A percentile compares a stretch with the other conserved stretches of the same genome.
phyloP scores from a whole-genome alignment of 2,329 filamentous ascomycete genomes.

The Penicillium expansum region DNA sequence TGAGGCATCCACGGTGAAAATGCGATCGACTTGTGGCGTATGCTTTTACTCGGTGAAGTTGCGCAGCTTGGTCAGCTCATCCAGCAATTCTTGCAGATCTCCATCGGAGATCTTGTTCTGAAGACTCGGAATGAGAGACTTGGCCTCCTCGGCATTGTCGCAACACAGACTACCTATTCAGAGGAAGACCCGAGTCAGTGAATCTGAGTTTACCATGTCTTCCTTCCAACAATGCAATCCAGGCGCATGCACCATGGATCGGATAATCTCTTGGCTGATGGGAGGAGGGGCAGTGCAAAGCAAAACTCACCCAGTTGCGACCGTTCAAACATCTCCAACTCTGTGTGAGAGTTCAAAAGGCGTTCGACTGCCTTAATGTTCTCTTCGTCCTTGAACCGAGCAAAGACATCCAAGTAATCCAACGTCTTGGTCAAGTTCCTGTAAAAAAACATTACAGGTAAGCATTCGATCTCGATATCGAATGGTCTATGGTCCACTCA shows the following conservation, averaged over 20 bases:
- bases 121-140: constrained; percentile 87
- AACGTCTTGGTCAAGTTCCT: constrained; percentile 78
- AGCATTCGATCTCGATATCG: not conserved
- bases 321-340: constrained; percentile 87
- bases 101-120: constrained; percentile 87
- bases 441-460: not conserved
- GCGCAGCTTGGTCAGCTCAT: constrained; percentile 83
- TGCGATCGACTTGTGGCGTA: not conserved
- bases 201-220: not conserved
- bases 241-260: not conserved
- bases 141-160: constrained; percentile 90
- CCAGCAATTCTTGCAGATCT: constrained; percentile 79
- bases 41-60: constrained; percentile 43
- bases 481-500: constrained; percentile 47
- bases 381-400: constrained; percentile 92
- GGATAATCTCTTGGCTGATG: not conserved
- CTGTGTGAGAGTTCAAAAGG: constrained; percentile 70
- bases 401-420: constrained; percentile 91
- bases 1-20: constrained; percentile 4
- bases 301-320: constrained; percentile 73
- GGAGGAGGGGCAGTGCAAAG: not conserved
- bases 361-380: constrained; percentile 93
- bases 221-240: not conserved
- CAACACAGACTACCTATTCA: constrained; percentile 79
- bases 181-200: constrained; percentile 4